A percentile compares a stretch with the other conserved stretches of the same genome.
These are phyloP conservation scores for Colletotrichum tropicicola DNA, from an alignment of 2,329 filamentous ascomycete species.

Conservation along the genomic window DNA sequence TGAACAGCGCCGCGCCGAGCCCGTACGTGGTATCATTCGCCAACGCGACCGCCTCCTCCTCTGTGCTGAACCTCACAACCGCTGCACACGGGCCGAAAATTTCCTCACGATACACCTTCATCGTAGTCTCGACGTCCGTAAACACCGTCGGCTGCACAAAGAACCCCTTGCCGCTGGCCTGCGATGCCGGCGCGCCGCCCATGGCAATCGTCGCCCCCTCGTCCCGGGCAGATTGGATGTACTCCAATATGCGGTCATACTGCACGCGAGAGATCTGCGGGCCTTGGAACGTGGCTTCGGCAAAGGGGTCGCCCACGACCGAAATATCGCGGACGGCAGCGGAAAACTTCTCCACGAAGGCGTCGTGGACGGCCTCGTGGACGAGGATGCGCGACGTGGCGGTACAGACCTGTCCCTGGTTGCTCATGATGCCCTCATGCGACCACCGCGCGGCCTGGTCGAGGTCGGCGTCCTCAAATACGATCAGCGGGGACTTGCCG, in stretches of 20 bases:
- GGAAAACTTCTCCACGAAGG: slow-evolving; percentile 71
- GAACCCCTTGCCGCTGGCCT: slow-evolving; percentile 56
- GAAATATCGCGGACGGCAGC: slow-evolving; percentile 62
- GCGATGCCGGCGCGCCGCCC: slow-evolving; percentile 46
- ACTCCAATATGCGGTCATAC: slow-evolving; percentile 71
- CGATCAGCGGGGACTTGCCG: slow-evolving; percentile 67
- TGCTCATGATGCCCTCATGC: slow-evolving; percentile 56
- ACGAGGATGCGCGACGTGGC: slow-evolving; percentile 68
- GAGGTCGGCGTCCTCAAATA: slow-evolving; percentile 69
- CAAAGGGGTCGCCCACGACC: slow-evolving; percentile 72
- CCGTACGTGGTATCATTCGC: slow-evolving; percentile 61
- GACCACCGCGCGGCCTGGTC: slow-evolving; percentile 68
- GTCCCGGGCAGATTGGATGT: slow-evolving; percentile 70
- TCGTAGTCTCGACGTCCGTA: slow-evolving; percentile 36
- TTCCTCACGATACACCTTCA: slow-evolving; percentile 39
- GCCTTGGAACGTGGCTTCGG: slow-evolving; percentile 71
- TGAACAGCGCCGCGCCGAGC: slow-evolving; percentile 65
- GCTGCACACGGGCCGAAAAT: slow-evolving; percentile 42
- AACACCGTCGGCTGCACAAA: slow-evolving; percentile 41
- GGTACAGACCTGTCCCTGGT: slow-evolving; percentile 69
- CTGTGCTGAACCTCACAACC: slow-evolving; percentile 39
- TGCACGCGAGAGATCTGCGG: slow-evolving; percentile 73
- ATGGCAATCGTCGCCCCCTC: slow-evolving; percentile 64
- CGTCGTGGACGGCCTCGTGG: slow-evolving; percentile 64
- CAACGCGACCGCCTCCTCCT: slow-evolving; percentile 41